Evolutionary conservation across 371 early-diverging fungal species (phyloP), one percentile per base, ranked within the genome.

Genomic region (Circinella minor): DNA sequence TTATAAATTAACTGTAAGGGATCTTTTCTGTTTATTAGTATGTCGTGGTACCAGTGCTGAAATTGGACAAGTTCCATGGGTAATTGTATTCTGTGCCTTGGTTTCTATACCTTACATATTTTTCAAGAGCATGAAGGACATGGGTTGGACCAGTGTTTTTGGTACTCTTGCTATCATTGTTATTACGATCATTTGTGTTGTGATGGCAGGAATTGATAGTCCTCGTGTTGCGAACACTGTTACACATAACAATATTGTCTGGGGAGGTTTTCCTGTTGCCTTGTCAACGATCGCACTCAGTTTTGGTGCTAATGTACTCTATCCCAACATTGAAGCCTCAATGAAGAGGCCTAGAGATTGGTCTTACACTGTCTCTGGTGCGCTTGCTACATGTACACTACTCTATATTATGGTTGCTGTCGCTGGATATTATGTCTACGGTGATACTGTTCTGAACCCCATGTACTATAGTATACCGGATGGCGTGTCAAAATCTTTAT

Each of bases 341-440:
- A 94, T 96, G 95, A 81, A 84, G 69, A 72, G 86, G 36, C 95
- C 94, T 64, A 78, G 83, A 67, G 70, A 87, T 15, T 96, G 94
- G 90, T 81, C 87, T 15, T 85, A 78, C 73, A 89, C 92, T 8
- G 75, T 94, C 39, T 73, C 84, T 17, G 78, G 76, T 46, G 92
- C 93, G 36, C 87, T 91, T 64, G 68, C 81, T 38, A 89, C 92
- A n/a, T 91, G 93, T 69, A 89, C 91, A 8, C 67, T 81, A 39
- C 83, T 96, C 73, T 96, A 96, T 72, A 65, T 93, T 54, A 54
- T 91, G 48, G 90, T 91, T 61, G 92, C 93, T 46, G 80, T 83
- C 39, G 81, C 92, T 27, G 95, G 94, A 27, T 96, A 96, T 65
- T 88, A 88, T 38, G 87, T 93, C 37, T 96, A 93, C 74, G 97